Conservation (phyloP, 768 basidiomycete species). For the Wakefieldia striispora region DNA sequence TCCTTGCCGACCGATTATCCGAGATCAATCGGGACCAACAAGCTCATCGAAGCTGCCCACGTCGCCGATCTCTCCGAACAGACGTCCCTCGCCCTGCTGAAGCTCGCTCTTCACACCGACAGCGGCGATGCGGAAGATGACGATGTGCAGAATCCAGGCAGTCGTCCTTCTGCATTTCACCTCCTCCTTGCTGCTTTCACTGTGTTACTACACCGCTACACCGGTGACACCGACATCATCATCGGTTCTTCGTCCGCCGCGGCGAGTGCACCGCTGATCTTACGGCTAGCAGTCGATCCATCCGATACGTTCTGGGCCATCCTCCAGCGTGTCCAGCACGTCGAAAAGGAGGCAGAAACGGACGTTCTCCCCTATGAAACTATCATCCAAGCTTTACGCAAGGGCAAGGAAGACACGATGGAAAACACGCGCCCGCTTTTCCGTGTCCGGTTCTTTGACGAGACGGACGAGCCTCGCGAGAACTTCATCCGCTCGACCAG, state of each 20-base stretch:
- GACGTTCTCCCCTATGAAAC: conserved; percentile 81
- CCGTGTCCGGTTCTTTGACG: conserved; percentile 96
- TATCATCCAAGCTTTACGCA: conserved; percentile 65
- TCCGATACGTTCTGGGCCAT: conserved; percentile 88
- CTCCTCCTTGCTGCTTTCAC: conserved; percentile 90
- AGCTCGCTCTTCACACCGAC: conserved; percentile 75
- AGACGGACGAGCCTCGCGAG: conserved; percentile 71
- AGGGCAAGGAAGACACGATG: conserved; percentile 58
- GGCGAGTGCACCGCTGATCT: conserved; percentile 74
- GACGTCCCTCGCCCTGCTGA: conserved; percentile 75
- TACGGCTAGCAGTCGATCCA: conserved; percentile 81
- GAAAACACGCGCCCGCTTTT: conserved; percentile 65
- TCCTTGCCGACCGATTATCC: conserved; percentile 97
- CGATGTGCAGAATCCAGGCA: conserved; percentile 37
- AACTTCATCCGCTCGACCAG: conserved; percentile 78
- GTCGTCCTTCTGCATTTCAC: conserved; percentile 81
- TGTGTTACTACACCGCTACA: conserved; percentile 89
- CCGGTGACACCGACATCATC: conserved; percentile 91
- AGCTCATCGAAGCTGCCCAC: conserved; percentile 83
- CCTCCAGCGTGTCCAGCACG: conserved; percentile 78
- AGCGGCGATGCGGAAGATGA: conserved; percentile 48
- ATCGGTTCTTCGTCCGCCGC: conserved; percentile 84
- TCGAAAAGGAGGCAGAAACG: conserved; percentile 78
- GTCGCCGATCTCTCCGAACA: conserved; percentile 67
- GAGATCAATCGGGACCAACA: conserved; percentile 66